These are phyloP conservation scores for Voacanga thouarsii DNA, from an alignment of 257 asterid genomes.

Conservation along the genomic window DNA sequence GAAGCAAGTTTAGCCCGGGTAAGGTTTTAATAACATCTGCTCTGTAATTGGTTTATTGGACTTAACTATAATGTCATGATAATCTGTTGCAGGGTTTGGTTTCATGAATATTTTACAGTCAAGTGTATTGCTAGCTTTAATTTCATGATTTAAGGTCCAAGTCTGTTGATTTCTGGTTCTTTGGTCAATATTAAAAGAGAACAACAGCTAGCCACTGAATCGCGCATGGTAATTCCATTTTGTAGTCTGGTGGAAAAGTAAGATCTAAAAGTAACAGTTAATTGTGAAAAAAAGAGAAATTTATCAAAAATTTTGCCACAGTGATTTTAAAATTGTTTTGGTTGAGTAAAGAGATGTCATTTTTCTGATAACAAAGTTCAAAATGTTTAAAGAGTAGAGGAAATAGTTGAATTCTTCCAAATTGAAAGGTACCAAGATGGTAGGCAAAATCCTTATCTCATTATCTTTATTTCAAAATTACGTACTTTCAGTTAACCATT, in stretches of 20 bases:
- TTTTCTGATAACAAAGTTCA: background rate
- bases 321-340: background rate
- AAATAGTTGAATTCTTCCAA: background rate
- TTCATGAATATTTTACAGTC: background rate
- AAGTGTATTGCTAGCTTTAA: background rate
- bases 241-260: background rate
- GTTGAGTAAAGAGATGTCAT: background rate
- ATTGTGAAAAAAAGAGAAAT: background rate
- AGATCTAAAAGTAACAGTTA: background rate
- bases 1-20: conserved; percentile 99
- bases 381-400: background rate
- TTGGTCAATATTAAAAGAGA: background rate
- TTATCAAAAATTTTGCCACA: background rate
- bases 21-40: conserved; percentile 27
- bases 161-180: background rate
- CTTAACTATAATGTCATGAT: background rate
- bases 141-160: background rate
- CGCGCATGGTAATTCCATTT: background rate
- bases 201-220: background rate
- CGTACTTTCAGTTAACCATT: background rate
- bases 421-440: background rate
- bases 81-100: background rate
- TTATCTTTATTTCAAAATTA: background rate
- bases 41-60: background rate
- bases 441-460: background rate